These are phyloP conservation scores for Capsella rubella DNA, from an alignment of 441 rosid genomes.

Conservation along the genomic window DNA sequence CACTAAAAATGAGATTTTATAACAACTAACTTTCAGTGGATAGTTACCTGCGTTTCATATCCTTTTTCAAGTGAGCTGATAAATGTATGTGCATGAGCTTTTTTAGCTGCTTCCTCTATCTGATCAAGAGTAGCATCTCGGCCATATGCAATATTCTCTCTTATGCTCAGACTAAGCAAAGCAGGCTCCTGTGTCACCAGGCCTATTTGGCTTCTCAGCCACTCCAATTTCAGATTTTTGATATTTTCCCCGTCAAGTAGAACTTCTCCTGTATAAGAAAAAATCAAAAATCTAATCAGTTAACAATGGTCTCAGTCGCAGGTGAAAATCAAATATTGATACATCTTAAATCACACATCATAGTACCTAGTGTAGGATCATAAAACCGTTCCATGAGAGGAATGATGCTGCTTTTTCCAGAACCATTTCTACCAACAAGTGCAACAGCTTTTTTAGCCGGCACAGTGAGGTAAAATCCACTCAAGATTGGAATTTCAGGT, in stretches of 20 bases:
- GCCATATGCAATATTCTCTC: conserved; percentile 95
- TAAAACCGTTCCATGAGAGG: conserved; percentile 99
- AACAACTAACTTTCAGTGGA: conserved; percentile 28
- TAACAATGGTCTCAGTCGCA: conserved; percentile 14
- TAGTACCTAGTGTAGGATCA: conserved; percentile 96
- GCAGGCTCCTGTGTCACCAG: conserved; percentile 99
- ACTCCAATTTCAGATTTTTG: conserved; percentile 84
- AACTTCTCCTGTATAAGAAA: conserved; percentile 85
- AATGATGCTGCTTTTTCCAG: conserved; percentile 98
- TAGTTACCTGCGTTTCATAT: conserved; percentile 89
- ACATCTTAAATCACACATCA: conserved; percentile 27
- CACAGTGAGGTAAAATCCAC: conserved; percentile 97
- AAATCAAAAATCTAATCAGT: conserved; percentile 37
- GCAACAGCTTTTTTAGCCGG: conserved; percentile 98
- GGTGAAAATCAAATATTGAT: conserved; percentile 24
- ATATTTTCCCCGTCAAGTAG: conserved; percentile 96
- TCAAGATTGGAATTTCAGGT: conserved; percentile 96
- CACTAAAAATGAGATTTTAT: not conserved
- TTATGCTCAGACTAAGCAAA: conserved; percentile 87
- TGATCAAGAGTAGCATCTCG: conserved; percentile 87
- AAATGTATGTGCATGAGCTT: conserved; percentile 96
- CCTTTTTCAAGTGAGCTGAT: conserved; percentile 94
- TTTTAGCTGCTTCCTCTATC: conserved; percentile 99
- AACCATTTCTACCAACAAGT: conserved; percentile 99
- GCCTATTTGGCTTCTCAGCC: conserved; percentile 97